A percentile compares a stretch with the other conserved stretches of the same genome.
phyloP scores from a whole-genome alignment of 352 stramenopile species.

The Globisporangium carolinianum region DNA sequence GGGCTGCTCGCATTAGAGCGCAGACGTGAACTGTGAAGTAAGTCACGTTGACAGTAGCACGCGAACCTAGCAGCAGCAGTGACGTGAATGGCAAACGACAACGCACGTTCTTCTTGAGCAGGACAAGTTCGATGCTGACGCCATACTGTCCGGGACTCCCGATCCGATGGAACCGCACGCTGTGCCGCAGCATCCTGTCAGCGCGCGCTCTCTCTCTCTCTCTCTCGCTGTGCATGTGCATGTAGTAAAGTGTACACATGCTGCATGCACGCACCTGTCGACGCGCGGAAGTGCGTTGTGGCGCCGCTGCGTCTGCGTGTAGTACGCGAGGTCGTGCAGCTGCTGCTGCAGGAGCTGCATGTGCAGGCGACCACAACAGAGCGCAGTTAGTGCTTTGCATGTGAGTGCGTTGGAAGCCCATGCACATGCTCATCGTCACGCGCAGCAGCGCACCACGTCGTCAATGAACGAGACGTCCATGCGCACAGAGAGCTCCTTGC shows the following conservation, averaged over 20 bases:
- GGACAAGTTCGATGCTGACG: conserved; percentile 25
- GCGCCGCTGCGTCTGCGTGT: conserved; percentile 40
- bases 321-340: conserved; percentile 52
- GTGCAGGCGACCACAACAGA: neutral
- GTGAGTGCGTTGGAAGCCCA: neutral
- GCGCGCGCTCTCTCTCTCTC: neutral
- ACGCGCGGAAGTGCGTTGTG: conserved; percentile 40
- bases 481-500: no score
- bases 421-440: neutral
- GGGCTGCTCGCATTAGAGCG: conserved; percentile 14
- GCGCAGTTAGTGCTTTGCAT: neutral
- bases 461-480: conserved; percentile 12
- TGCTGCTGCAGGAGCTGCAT: conserved; percentile 45
- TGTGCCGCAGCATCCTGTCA: conserved; percentile 1
- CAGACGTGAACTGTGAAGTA: no score
- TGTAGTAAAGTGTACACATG: neutral
- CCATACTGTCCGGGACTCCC: conserved; percentile 15
- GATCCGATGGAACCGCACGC: conserved; percentile 24
- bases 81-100: neutral
- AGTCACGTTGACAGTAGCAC: no score
- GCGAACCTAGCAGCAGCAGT: neutral
- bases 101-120: conserved; percentile 34
- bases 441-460: conserved; percentile 4
- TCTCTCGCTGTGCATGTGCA: neutral
- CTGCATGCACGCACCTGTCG: conserved; percentile 31